Conservation (phyloP, 805 yeast genomes). For the Metschnikowia matae region DNA sequence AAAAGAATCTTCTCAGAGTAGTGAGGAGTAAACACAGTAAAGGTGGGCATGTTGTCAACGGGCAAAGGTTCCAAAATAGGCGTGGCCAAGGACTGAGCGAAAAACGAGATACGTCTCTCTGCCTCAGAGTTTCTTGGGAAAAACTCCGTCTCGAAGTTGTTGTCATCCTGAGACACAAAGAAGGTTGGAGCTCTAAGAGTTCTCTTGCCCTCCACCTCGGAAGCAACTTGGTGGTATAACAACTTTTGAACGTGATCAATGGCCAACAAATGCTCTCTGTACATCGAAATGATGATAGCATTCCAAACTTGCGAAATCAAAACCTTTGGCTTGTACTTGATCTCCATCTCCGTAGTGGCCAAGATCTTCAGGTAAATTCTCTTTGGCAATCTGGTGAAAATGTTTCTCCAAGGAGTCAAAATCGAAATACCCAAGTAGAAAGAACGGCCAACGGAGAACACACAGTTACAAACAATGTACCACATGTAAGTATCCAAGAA, state of each 20-base stretch:
- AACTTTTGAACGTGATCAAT: slow-evolving; percentile 98
- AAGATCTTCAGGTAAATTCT: slow-evolving; percentile 96
- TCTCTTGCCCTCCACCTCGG: slow-evolving; percentile 97
- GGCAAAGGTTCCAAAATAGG: slow-evolving; percentile 99
- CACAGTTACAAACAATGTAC: slow-evolving; percentile 94
- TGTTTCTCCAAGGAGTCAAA: slow-evolving; percentile 99
- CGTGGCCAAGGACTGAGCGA: slow-evolving; percentile 97
- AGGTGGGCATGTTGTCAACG: slow-evolving; percentile 99
- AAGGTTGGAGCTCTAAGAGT: slow-evolving; percentile 98
- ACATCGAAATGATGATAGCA: slow-evolving; percentile 98
- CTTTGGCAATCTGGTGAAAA: slow-evolving; percentile 96
- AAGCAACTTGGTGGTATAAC: slow-evolving; percentile 96
- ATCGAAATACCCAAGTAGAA: slow-evolving; percentile 98
- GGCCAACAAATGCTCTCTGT: slow-evolving; percentile 97
- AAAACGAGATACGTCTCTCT: slow-evolving; percentile 98
- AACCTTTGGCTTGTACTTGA: slow-evolving; percentile 97
- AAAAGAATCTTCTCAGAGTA: slow-evolving; percentile 78
- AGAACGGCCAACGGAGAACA: slow-evolving; percentile 95
- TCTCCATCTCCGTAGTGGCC: slow-evolving; percentile 99
- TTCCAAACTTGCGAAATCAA: slow-evolving; percentile 98
- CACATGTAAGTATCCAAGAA: slow-evolving; percentile 98
- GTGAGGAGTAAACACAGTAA: slow-evolving; percentile 88
- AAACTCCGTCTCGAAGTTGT: slow-evolving; percentile 90
- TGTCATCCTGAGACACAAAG: slow-evolving; percentile 96
- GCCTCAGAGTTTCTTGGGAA: slow-evolving; percentile 98